Base-by-base conservation (phyloP, 1,284 basidiomycete genomes). In the Irpex rosettiformis region DNA sequence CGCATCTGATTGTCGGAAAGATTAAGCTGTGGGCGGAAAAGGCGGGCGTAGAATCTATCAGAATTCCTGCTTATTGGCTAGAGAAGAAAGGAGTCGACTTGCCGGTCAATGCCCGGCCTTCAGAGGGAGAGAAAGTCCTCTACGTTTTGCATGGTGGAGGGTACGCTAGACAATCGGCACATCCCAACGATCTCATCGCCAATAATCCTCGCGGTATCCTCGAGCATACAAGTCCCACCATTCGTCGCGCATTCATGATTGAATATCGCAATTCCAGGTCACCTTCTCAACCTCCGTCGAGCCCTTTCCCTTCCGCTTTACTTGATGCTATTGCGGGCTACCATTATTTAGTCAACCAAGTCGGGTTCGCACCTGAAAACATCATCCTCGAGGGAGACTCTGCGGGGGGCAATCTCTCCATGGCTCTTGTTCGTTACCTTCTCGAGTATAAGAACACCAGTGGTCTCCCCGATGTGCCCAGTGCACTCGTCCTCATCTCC, bases 61-160 rank as follows among this genome's bases (percentile, higher is more conserved):
- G 73, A 21, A 75, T 86, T 37, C 80, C 83, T 4, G 83, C 81
- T 2, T 86, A 85, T 64, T 85, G 84, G 83, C 67, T 77, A 22
- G 75, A 79, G 68, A 77, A 77, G 65, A 66, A 71, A 24, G 77
- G 74, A 1, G 62, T 64, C 1, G 64, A 70, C 13, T 71, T 76
- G 33, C 62, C 67, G 13, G 24, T 47, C 22, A 74, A 72, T 3
- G 66, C 77, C 24, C 64, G 72, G 1, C 73, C 79, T 2, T 66
- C 66, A 42, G 72, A 73, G 0, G 79, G 74, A 21, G 82, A 86
- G 65, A 83, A 81, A 61, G 78, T 85, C 3, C 52, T 83, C 1
- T 79, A 79, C 62, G 66, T 71, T 54, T 65, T 85, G 1, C 83
- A 86, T 64, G 84, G 84, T 55, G 79, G 79, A n/a, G 80, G 70